Base-by-base conservation (phyloP, 1,284 basidiomycete genomes). In the Ceratobasidium papillatum region DNA sequence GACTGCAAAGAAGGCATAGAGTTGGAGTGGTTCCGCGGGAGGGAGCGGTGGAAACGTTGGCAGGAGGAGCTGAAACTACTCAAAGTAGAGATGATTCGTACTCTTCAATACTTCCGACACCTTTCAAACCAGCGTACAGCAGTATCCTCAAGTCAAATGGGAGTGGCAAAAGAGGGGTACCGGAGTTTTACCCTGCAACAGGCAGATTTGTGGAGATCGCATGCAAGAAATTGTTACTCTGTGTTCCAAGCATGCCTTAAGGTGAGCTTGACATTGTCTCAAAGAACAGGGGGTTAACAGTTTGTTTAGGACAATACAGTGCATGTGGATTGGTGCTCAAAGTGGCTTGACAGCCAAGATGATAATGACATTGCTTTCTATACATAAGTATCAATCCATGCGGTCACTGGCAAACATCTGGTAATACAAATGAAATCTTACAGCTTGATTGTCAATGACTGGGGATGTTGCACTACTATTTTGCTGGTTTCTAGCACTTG, bases 41-140 rank as follows among this genome's bases (percentile, higher is more conserved):
- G 66, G n/a, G 43, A 69, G 41, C 36, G 66, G 17, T 69, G 54
- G 27, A 56, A 25, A 14, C 38, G 47, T 3, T 69, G 66, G 66
- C 52, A 69, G 27, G 66, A 69, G 45, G 52, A 69, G n/a, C 52
- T 58, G 9, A 43, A 27, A 32, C 22, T 69, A 14, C 38, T 69
- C 22, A 69, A 69, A 30, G 51, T 34, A 3, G 66, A 69, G 43
- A 69, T 69, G 66, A 52, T 69, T 4, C 41, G 52, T 25, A 47
- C 66, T 1, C 14, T 69, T 14, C 7, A 43, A 4, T 43, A 25
- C 9, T 69, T 69, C 54, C 30, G 22, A n/a, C 27, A 36, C 22
- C 3, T 25, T 3, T 11, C 51, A 49, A 22, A 41, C 14, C 38
- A 41, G 14, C 14, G 38, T 41, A 5, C 14, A 11, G 8, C 19